Conservation (phyloP, 2,329 filamentous ascomycete species). For the Helminthosporium solani region DNA sequence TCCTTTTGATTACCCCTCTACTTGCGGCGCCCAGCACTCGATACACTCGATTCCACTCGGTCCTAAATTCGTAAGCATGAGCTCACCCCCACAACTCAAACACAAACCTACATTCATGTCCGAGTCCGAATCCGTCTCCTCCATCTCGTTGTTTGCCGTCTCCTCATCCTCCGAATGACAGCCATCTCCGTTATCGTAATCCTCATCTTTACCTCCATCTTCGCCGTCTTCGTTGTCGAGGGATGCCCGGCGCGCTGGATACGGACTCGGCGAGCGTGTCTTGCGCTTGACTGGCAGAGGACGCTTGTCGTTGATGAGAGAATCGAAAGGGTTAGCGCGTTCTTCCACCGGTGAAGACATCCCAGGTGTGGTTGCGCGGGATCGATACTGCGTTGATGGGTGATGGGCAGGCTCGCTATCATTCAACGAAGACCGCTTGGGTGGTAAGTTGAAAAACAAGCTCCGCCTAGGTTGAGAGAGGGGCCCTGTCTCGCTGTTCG, state of each 20-base stretch:
- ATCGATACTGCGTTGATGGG: not conserved
- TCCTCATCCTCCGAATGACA: not conserved
- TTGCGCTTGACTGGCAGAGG: not conserved
- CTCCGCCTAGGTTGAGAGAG: too few species aligned
- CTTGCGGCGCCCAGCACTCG: slow-evolving; percentile 1
- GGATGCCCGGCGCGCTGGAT: not conserved
- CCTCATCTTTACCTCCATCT: not conserved
- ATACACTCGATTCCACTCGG: not conserved
- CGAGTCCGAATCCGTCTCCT: not conserved
- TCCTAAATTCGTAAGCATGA: not conserved
- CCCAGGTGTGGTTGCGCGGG: not conserved
- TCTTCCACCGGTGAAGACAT: not conserved
- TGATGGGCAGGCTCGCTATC: not conserved
- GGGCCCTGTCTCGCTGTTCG: too few species aligned
- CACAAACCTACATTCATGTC: slow-evolving; percentile 1
- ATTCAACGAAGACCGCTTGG: not conserved
- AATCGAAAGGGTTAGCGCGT: not conserved
- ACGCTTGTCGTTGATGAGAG: not conserved
- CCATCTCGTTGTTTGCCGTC: not conserved
- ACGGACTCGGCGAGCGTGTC: not conserved
- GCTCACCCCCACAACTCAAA: not conserved
- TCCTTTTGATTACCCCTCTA: not conserved
- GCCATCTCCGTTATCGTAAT: not conserved
- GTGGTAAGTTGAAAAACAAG: not conserved
- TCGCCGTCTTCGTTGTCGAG: not conserved